A percentile compares a stretch with the other conserved stretches of the same genome.
Evolutionary conservation across 116 monocot species (phyloP).

Genomic region (Cymodocea nodosa): DNA sequence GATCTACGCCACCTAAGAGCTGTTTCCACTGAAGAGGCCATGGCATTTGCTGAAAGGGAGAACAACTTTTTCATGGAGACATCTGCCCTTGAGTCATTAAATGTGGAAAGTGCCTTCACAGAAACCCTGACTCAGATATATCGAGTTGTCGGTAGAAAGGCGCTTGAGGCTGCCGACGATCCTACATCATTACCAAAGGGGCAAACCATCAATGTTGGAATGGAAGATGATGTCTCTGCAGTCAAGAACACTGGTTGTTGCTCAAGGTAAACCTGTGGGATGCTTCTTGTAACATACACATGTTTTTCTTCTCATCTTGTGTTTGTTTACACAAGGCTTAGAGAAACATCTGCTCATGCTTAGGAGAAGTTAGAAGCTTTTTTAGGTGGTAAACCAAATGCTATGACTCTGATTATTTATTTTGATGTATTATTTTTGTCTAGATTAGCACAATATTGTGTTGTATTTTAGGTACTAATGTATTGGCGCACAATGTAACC

Average conservation of each 20-base stretch:
- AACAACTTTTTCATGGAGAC: constrained; percentile 8
- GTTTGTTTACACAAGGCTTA: too few species aligned
- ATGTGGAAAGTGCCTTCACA: constrained; percentile 45
- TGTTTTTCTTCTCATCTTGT: too few species aligned
- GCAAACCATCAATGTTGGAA: constrained; percentile 21
- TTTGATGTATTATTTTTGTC: too few species aligned
- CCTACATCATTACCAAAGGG: constrained; percentile 24
- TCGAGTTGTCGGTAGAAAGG: constrained; percentile 34
- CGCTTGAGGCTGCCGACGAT: constrained; percentile 27
- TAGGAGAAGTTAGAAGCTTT: too few species aligned
- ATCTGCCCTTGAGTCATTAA: constrained; percentile 35
- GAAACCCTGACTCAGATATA: constrained; percentile 45
- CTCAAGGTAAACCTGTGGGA: neutral
- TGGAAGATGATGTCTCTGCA: constrained; percentile 32
- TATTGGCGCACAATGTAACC: too few species aligned
- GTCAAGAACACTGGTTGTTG: constrained; percentile 34
- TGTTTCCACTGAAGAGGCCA: constrained; percentile 33
- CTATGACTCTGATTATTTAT: too few species aligned
- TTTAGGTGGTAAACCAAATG: too few species aligned
- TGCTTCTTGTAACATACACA: too few species aligned
- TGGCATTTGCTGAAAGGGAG: constrained; percentile 42
- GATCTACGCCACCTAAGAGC: constrained; percentile 40
- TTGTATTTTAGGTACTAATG: too few species aligned
- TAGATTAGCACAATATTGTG: too few species aligned
- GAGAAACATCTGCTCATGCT: too few species aligned